phyloP scores from a whole-genome alignment of 371 early-diverging fungal genomes.

The Blakeslea trispora region DNA sequence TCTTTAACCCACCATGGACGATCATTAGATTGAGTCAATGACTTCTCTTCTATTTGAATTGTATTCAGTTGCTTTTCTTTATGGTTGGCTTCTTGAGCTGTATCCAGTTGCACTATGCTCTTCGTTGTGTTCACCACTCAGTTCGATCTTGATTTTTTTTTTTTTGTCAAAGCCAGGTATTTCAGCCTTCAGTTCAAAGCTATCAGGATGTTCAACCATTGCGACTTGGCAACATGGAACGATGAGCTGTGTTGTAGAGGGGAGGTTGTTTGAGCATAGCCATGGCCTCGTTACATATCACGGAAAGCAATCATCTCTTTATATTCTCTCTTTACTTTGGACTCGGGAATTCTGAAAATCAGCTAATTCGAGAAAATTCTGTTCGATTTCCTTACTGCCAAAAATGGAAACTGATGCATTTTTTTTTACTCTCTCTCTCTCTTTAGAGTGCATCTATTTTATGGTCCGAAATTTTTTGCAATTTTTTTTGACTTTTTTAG shows the following conservation, averaged over 20 bases:
- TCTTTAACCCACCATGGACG: slow-evolving; percentile 33
- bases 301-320: too few relatives aligned
- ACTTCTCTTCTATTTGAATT: neutral
- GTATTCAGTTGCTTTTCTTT: neutral
- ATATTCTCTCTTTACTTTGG: too few relatives aligned
- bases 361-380: too few relatives aligned
- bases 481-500: too few relatives aligned
- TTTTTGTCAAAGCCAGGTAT: slow-evolving; percentile 33
- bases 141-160: slow-evolving; percentile 28
- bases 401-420: too few relatives aligned
- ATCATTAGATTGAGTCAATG: slow-evolving; percentile 1
- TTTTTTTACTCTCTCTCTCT: too few relatives aligned
- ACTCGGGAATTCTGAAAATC: too few relatives aligned
- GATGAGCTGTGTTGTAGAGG: slow-evolving; percentile 20
- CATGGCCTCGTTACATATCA: slow-evolving; percentile 38
- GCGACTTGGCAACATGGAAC: slow-evolving; percentile 3
- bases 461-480: too few relatives aligned
- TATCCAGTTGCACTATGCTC: neutral
- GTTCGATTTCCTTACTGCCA: too few relatives aligned
- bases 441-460: too few relatives aligned
- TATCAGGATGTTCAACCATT: slow-evolving; percentile 16
- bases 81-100: neutral
- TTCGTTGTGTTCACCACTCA: slow-evolving; percentile 21
- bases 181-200: slow-evolving; percentile 32
- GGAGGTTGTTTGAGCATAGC: slow-evolving; percentile 40